Base-by-base conservation (phyloP, 148 eudicot species). In the Cornus florida region DNA sequence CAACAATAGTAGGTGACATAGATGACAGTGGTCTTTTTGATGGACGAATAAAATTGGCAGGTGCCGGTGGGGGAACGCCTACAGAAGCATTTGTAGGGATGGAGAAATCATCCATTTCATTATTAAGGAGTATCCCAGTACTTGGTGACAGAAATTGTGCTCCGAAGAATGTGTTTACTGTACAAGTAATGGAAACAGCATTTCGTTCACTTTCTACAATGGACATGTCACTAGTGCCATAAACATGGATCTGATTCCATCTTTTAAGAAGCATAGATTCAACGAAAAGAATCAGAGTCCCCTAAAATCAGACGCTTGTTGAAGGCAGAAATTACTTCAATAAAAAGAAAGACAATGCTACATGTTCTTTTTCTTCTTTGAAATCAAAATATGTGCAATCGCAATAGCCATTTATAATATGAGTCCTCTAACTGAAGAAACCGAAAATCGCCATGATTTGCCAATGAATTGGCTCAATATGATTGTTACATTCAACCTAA, bases 101-200 rank as follows among this genome's bases (percentile, higher is more conserved):
- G 0, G 91, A 88, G 80, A 88, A 88, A 76, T 88, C 91, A 38
- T 80, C 91, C 91, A 88, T 88, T 82, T 88, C 88, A 60, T 88
- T 86, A 78, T 88, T 88, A 20, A 88, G 86, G 23, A 86, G 20
- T 50, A 88, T 86, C 19, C 91, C 91, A 0, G 88, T 88, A 60
- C 70, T 56, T n/a, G 79, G 85, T 2, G 88, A 88, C 22, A 83
- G 79, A 70, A 86, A 28, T 4, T 73, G 64, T 1, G 85, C 79
- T 23, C 91, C 91, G 71, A 88, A 88, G 39, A 78, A 82, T 4
- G 77, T 76, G 69, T 88, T 88, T 32, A 86, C 64, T 3, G 90
- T 79, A 3, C 50, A 71, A 28, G 91, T 88, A 87, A 88, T 79
- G 5, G 91, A 86, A 70, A 88, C 88, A n/a, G 91, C 87, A 75